Evolutionary conservation across 192 early-diverging fungal species (phyloP).

Genomic region (Rhizophagus clarus): DNA sequence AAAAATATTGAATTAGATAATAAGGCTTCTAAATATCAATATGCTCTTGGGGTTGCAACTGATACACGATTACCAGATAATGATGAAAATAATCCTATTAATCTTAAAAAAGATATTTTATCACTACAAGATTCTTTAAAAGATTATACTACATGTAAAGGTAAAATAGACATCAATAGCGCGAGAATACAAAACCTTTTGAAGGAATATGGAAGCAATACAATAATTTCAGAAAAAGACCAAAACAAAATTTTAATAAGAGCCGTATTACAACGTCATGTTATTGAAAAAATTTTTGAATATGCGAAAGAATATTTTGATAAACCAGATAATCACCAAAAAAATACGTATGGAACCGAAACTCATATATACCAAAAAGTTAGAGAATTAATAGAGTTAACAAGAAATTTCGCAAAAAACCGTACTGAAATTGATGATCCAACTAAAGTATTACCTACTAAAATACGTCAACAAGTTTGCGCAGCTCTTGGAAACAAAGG

Average conservation of each 20-base stretch:
- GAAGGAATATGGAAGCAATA: slow-evolving; percentile 3
- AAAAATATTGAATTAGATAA: not conserved
- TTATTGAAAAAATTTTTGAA: not conserved
- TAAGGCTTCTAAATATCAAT: slow-evolving; percentile 19
- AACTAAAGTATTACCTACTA: not conserved
- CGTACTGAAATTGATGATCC: not conserved
- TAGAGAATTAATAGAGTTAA: not conserved
- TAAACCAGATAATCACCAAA: too few relatives aligned
- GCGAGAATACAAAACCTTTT: not conserved
- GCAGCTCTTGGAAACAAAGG: slow-evolving; percentile 7
- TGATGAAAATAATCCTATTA: slow-evolving; percentile 18
- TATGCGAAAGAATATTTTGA: not conserved
- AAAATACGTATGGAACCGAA: not conserved
- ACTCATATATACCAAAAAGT: not conserved
- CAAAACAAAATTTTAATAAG: not conserved
- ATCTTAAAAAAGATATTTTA: slow-evolving; percentile 4
- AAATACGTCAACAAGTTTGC: slow-evolving; percentile 31
- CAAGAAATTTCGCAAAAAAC: not conserved
- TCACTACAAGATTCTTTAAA: not conserved
- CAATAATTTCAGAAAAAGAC: not conserved
- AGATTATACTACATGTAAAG: not conserved
- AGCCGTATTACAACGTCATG: slow-evolving; percentile 23
- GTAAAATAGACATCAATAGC: slow-evolving; percentile 6
- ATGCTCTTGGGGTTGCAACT: slow-evolving; percentile 22
- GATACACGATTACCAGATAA: slow-evolving; percentile 19